Base-by-base conservation (phyloP, 2,329 filamentous ascomycete species). In the Fusarium sp. region DNA sequence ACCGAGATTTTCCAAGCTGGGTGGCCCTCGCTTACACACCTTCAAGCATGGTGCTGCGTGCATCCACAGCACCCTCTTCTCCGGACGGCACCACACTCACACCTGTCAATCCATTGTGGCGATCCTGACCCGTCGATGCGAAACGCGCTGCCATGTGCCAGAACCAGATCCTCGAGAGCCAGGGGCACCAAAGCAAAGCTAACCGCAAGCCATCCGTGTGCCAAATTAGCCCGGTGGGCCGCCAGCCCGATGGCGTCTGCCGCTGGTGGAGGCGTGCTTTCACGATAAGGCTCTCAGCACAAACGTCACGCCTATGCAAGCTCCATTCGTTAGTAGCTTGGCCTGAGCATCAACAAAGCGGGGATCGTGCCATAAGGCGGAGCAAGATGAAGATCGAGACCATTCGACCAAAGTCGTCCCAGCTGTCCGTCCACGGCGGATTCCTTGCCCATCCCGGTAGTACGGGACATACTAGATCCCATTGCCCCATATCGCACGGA, bases 311-410 rank as follows among this genome's bases (percentile, higher is more conserved):
- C 68, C 69, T 72, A 67, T 76, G 73, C 71, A 77, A 63, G 72
- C 68, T 75, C 64, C 47, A 63, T 66, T 71, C 70, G 68, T 74
- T 76, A 75, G 63, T 58, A 76, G 66, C 67, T 65, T 70, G 67
- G 64, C 50, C 52, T 65, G 70, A 66, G 67, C 66, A 70, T 72
- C 58, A 59, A 66, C 54, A 54, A 62, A 69, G 72, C 72, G 76
- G 76, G 75, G 76, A 78, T 78, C 76, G 72, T 77, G 73, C 72
- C 73, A 78, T 73, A 69, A 72, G 77, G 72, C 77, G 77, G 74
- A 78, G 75, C 69, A 69, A 61, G 31, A 50, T 57, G 38, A 76
- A 70, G 73, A 78, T 78, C 77, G 75, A 78, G 77, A 78, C 75
- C 77, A 76, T 64, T 73, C 67, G 68, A 70, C 64, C 67, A 68